Conservation (phyloP, 2,329 filamentous ascomycete species). For the Verticillium klebahnii region DNA sequence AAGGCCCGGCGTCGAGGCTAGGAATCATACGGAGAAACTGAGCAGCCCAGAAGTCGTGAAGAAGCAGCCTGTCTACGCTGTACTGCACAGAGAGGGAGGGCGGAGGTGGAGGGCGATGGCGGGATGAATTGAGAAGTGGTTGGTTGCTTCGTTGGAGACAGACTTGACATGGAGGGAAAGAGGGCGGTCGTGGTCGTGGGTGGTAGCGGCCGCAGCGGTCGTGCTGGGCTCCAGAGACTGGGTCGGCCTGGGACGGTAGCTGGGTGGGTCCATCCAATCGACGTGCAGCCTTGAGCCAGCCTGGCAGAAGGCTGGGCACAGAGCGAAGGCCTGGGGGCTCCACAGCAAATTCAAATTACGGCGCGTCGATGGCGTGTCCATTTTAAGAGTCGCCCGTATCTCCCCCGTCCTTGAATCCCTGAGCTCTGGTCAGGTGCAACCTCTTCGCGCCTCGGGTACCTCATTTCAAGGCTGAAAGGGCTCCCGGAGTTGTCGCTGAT, state of each 20-base stretch:
- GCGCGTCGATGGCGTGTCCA: neutral
- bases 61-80: neutral
- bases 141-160: neutral
- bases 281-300: neutral
- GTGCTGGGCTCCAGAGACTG: neutral
- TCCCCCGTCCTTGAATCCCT: neutral
- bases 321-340: neutral
- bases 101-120: neutral
- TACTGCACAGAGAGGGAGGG: neutral
- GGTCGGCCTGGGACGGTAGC: neutral
- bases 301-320: neutral
- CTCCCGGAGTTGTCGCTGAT: neutral
- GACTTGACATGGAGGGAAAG: neutral
- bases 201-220: neutral
- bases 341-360: constrained; percentile 3
- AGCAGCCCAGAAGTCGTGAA: neutral
- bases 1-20: neutral
- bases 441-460: neutral
- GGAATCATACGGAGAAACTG: neutral
- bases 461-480: neutral
- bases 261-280: neutral
- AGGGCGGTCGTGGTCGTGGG: neutral
- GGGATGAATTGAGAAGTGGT: neutral
- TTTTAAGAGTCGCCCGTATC: neutral
- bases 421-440: neutral